phyloP scores from a whole-genome alignment of 352 stramenopile genomes.

The Phytophthora pistaciae region DNA sequence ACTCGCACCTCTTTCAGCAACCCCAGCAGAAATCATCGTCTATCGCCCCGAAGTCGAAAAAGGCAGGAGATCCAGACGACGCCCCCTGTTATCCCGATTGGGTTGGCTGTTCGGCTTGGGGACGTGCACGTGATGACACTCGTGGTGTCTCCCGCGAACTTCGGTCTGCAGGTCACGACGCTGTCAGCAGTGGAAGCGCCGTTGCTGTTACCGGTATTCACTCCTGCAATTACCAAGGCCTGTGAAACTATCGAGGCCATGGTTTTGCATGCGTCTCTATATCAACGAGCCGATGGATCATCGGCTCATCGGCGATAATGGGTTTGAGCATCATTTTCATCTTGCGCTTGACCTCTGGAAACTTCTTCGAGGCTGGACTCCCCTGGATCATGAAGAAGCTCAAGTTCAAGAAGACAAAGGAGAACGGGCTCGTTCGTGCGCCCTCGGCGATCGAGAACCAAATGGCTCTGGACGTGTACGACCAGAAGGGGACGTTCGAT shows the following conservation, averaged over 20 bases:
- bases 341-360: conserved; percentile 73
- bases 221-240: too few relatives aligned
- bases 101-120: conserved; percentile 64
- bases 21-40: conserved; percentile 6
- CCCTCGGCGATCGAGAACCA: conserved; percentile 66
- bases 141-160: conserved; percentile 70
- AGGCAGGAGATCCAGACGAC: conserved; percentile 28
- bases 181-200: conserved; percentile 64
- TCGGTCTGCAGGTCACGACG: conserved; percentile 59
- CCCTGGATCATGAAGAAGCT: conserved; percentile 82
- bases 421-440: conserved; percentile 34
- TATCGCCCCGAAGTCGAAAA: conserved; percentile 53
- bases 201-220: conserved; percentile 55
- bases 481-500: conserved; percentile 82
- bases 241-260: too few relatives aligned
- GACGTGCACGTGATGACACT: conserved; percentile 75
- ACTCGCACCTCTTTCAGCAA: conserved; percentile 62
- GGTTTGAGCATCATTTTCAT: conserved; percentile 80
- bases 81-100: conserved; percentile 47
- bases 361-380: conserved; percentile 81
- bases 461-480: conserved; percentile 72
- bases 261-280: too few relatives aligned
- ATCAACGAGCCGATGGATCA: too few relatives aligned
- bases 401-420: conserved; percentile 12
- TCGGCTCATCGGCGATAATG: too few relatives aligned